Conservation (phyloP, 805 yeast genomes). For the Monosporozyma unispora region DNA sequence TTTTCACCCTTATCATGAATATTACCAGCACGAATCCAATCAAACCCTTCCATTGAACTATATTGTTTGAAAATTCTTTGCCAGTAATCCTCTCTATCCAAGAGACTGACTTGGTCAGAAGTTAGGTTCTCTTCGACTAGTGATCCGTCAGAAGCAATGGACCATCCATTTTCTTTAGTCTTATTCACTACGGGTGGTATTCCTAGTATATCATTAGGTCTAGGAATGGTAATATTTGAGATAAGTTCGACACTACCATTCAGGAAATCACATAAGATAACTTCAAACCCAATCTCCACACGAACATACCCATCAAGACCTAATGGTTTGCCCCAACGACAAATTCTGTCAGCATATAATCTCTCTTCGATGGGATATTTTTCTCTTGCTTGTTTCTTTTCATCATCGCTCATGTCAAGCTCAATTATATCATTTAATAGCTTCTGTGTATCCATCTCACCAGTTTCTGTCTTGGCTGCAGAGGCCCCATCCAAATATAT, state of each 20-base stretch:
- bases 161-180: constrained; percentile 25
- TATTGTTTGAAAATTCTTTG: constrained; percentile 14
- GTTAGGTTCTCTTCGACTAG: constrained; percentile 17
- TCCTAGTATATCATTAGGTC: constrained; percentile 31
- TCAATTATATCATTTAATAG: constrained; percentile 31
- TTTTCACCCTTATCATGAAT: constrained; percentile 40
- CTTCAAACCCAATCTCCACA: constrained; percentile 53
- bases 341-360: constrained; percentile 40
- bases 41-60: constrained; percentile 34
- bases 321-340: constrained; percentile 44
- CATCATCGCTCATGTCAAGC: constrained; percentile 8
- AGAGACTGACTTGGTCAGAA: constrained; percentile 14
- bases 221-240: constrained; percentile 35
- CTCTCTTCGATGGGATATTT: constrained; percentile 34
- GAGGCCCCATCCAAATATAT: constrained; percentile 59
- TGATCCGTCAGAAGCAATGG: constrained; percentile 18
- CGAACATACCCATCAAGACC: constrained; percentile 53
- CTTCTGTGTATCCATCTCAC: constrained; percentile 54
- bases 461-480: constrained; percentile 49
- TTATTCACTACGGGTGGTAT: constrained; percentile 31
- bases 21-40: constrained; percentile 39
- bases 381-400: constrained; percentile 5
- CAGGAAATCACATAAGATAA: constrained; percentile 51
- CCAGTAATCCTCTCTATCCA: constrained; percentile 21
- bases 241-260: constrained; percentile 38